phyloP scores from a whole-genome alignment of 495 filamentous ascomycete species.

The Aspergillus haitiensis region DNA sequence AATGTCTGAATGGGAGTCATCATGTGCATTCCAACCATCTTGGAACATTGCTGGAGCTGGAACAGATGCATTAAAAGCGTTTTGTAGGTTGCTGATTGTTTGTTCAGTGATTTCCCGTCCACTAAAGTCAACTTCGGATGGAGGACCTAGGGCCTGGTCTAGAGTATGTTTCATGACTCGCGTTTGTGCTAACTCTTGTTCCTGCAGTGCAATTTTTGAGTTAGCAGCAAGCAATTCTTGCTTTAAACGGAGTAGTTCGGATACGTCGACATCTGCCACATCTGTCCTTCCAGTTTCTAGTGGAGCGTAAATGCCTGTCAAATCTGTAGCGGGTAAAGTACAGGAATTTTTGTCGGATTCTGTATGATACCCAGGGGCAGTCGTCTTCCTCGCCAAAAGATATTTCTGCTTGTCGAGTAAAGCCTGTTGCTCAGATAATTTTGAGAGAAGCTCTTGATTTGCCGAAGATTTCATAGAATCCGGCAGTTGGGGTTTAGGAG shows the following conservation, averaged over 20 bases:
- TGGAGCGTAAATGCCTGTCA: constrained; percentile 41
- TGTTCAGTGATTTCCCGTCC: constrained; percentile 53
- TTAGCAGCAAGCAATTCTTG: constrained; percentile 77
- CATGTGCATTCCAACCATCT: constrained; percentile 62
- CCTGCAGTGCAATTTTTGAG: constrained; percentile 76
- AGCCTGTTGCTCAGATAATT: constrained; percentile 65
- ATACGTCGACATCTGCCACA: constrained; percentile 33
- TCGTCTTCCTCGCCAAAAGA: constrained; percentile 40
- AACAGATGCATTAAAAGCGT: constrained; percentile 52
- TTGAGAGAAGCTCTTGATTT: constrained; percentile 47
- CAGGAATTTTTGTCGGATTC: constrained; percentile 51
- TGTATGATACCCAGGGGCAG: constrained; percentile 26
- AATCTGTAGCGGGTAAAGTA: constrained; percentile 59
- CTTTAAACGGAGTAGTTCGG: constrained; percentile 60
- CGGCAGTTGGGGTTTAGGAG: constrained; percentile 30
- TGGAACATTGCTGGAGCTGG: constrained; percentile 55
- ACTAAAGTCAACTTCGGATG: constrained; percentile 56
- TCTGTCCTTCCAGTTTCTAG: constrained; percentile 20
- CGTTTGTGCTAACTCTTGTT: constrained; percentile 77
- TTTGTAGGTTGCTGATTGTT: constrained; percentile 54
- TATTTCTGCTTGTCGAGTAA: constrained; percentile 57
- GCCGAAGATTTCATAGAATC: constrained; percentile 22
- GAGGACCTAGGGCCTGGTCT: constrained; percentile 67
- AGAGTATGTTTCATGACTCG: constrained; percentile 74
- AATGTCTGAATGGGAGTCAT: constrained; percentile 65